A percentile compares a stretch with the other conserved stretches of the same genome.
Evolutionary conservation across 257 asterid genomes (phyloP).

Genomic region (Primulina tabacum): DNA sequence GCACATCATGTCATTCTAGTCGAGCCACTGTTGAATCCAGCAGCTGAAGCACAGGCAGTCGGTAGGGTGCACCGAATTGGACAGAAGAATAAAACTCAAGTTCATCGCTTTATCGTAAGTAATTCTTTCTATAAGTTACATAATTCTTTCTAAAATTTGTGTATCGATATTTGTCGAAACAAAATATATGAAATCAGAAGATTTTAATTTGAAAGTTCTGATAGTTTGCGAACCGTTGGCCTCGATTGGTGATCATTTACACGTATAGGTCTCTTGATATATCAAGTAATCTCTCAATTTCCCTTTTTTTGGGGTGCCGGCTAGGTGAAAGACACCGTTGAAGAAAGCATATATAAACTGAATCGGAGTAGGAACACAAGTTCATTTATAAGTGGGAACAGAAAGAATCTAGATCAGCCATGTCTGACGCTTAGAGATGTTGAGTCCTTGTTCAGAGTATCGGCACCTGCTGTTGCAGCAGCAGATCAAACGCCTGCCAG

Average conservation of each 20-base stretch:
- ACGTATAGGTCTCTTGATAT: not conserved
- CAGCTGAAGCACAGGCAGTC: slow-evolving; percentile 98
- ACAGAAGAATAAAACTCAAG: slow-evolving; percentile 75
- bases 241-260: not conserved
- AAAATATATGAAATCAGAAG: no score
- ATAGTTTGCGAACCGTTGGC: not conserved
- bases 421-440: slow-evolving; percentile 75
- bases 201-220: not conserved
- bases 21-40: slow-evolving; percentile 94
- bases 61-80: slow-evolving; percentile 98
- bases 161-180: not conserved
- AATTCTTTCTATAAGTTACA: slow-evolving; percentile 30
- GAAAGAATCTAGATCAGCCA: slow-evolving; percentile 89
- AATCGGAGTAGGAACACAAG: slow-evolving; percentile 69
- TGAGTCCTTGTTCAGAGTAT: slow-evolving; percentile 70
- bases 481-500: slow-evolving; percentile 32
- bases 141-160: slow-evolving; percentile 11
- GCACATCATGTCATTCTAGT: slow-evolving; percentile 95
- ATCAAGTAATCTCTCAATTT: not conserved
- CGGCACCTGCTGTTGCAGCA: slow-evolving; percentile 35
- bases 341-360: slow-evolving; percentile 82
- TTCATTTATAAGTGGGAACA: slow-evolving; percentile 77
- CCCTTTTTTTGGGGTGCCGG: slow-evolving; percentile 14
- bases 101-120: slow-evolving; percentile 92
- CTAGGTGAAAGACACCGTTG: slow-evolving; percentile 87